phyloP scores from a whole-genome alignment of 225 moss, liverwort and hornwort genomes.

The Pseudisothecium myosuroides region DNA sequence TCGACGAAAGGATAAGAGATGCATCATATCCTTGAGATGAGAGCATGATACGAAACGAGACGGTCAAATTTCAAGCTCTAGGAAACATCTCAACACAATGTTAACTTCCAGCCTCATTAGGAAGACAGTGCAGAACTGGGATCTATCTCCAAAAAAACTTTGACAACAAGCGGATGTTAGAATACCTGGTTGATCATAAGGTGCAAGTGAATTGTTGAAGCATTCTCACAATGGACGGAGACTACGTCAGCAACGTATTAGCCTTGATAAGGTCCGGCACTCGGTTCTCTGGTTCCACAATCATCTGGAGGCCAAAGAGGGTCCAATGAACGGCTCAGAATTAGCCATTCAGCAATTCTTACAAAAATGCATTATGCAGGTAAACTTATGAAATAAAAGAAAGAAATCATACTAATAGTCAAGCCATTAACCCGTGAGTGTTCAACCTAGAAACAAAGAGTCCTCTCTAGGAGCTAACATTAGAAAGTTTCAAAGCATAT shows the following conservation, averaged over 20 bases:
- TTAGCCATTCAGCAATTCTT: background rate
- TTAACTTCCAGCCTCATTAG: background rate
- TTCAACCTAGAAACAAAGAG: background rate
- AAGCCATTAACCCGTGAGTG: background rate
- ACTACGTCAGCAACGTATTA: conserved; percentile 88
- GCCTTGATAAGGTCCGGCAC: conserved; percentile 75
- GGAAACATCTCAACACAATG: background rate
- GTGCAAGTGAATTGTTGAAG: conserved; percentile 88
- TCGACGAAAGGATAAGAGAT: background rate
- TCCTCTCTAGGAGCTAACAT: background rate
- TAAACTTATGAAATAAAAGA: background rate
- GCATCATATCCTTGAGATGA: background rate
- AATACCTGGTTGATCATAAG: conserved; percentile 64
- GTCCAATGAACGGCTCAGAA: conserved; percentile 60
- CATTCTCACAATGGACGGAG: conserved; percentile 72
- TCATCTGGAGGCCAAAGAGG: conserved; percentile 75
- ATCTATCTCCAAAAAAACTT: background rate
- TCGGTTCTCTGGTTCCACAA: conserved; percentile 73
- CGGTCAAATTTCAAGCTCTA: too few species aligned
- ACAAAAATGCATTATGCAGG: conserved; percentile 14
- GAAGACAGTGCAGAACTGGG: background rate
- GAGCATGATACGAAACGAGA: background rate
- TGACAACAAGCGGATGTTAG: background rate
- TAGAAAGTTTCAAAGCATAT: background rate
- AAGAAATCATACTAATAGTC: background rate